These are phyloP conservation scores for Pestalotiopsis sp. DNA, from an alignment of 2,329 filamentous ascomycete species.

Conservation along the genomic window DNA sequence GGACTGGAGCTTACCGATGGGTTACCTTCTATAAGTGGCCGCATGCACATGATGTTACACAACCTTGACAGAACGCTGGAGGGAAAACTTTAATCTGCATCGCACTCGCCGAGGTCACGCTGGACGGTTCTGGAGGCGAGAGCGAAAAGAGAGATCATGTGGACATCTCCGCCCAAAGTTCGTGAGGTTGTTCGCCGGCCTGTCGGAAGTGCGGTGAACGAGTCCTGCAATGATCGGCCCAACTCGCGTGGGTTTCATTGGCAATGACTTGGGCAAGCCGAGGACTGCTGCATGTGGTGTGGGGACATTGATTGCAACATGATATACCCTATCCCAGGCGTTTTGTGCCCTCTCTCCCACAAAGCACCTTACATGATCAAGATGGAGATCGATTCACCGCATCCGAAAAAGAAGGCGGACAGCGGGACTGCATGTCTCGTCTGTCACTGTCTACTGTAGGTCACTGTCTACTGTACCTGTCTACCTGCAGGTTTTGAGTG, in stretches of 20 bases:
- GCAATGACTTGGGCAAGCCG: conserved; percentile 3
- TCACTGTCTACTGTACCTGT: too few species aligned
- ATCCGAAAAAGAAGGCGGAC: background rate
- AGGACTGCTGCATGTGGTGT: conserved; percentile 8
- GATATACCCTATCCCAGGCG: background rate
- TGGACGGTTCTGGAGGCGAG: background rate
- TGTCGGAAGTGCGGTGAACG: conserved; percentile 7
- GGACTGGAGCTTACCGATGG: background rate
- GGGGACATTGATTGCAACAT: conserved; percentile 9
- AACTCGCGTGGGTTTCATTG: conserved; percentile 11
- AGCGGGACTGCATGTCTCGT: background rate
- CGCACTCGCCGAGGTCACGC: background rate
- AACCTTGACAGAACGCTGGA: conserved; percentile 4
- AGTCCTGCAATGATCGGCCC: conserved; percentile 3
- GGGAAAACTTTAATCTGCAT: conserved; percentile 2
- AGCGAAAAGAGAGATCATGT: background rate
- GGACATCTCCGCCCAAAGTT: background rate
- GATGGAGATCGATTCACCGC: conserved; percentile 5
- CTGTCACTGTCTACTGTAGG: too few species aligned
- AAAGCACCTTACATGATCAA: conserved; percentile 4
- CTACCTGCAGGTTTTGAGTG: background rate
- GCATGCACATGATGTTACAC: conserved; percentile 7
- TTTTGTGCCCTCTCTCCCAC: background rate
- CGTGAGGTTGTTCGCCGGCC: background rate
- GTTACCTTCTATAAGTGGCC: background rate